Evolutionary conservation across 106 monocot species (phyloP).

Genomic region (Dioscorea alata): DNA sequence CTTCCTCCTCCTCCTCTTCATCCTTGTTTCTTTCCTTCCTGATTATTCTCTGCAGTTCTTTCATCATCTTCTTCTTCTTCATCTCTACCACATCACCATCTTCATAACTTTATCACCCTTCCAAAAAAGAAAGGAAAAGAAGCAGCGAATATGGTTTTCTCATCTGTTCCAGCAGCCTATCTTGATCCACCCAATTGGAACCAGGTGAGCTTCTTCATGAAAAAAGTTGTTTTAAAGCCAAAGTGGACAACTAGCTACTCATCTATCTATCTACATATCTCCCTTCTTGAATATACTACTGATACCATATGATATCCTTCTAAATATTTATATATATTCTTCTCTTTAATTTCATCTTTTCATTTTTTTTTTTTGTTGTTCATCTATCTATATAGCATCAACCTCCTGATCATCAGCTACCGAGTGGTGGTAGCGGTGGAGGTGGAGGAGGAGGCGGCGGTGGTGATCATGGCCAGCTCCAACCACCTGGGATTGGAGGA

Average conservation of each 20-base stretch:
- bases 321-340: not conserved
- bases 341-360: not conserved
- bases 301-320: not conserved
- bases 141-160: constrained; percentile 27
- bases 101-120: constrained; percentile 20
- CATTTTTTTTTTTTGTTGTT: not conserved
- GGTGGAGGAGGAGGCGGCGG: constrained; percentile 15
- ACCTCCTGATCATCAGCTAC: constrained; percentile 3
- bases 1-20: constrained; percentile 5
- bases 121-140: constrained; percentile 16
- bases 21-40: constrained; percentile 11
- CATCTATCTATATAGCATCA: constrained; percentile 12
- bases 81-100: constrained; percentile 9
- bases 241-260: not conserved
- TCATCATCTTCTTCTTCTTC: too few species aligned
- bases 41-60: constrained; percentile 10
- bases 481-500: not conserved
- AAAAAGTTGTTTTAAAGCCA: constrained; percentile 2
- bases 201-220: constrained; percentile 46
- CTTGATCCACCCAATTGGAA: constrained; percentile 66
- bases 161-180: constrained; percentile 38
- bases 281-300: constrained; percentile 32
- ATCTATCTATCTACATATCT: constrained; percentile 4
- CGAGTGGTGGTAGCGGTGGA: not conserved
- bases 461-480: constrained; percentile 5